phyloP scores from a whole-genome alignment of 2,329 filamentous ascomycete genomes.

The Penicillium sp. region DNA sequence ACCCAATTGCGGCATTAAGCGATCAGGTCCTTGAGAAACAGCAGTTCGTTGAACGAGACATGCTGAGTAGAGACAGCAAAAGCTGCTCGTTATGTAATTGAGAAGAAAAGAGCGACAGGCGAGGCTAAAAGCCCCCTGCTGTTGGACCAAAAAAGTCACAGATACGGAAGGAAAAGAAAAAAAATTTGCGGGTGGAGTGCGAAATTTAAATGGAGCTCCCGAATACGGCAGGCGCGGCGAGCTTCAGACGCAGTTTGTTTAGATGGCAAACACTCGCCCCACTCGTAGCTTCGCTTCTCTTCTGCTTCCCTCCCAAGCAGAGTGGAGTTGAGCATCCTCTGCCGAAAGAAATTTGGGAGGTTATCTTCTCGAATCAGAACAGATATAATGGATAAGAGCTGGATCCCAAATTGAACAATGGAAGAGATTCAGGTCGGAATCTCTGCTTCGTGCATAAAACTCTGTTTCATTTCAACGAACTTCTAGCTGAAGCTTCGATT shows the following conservation, averaged over 20 bases:
- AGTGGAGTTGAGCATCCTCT: not conserved
- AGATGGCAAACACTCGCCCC: slow-evolving; percentile 3
- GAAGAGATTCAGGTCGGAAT: not conserved
- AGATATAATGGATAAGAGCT: too few species aligned
- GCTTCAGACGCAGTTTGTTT: slow-evolving; percentile 22
- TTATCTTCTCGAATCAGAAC: too few species aligned
- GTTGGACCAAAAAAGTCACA: slow-evolving; percentile 13
- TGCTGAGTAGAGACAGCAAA: not conserved
- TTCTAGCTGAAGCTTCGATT: not conserved
- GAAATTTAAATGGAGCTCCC: slow-evolving; percentile 20
- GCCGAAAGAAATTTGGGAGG: too few species aligned
- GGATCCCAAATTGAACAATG: too few species aligned
- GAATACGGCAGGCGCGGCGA: slow-evolving; percentile 15
- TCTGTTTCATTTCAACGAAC: not conserved
- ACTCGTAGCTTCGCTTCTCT: slow-evolving; percentile 1
- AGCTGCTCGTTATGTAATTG: slow-evolving; percentile 2
- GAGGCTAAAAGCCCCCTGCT: slow-evolving; percentile 10
- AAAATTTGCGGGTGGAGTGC: slow-evolving; percentile 26
- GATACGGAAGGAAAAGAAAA: slow-evolving; percentile 14
- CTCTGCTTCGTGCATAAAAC: not conserved
- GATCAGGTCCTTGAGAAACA: not conserved
- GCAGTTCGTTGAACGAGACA: not conserved
- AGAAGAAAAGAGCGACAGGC: not conserved
- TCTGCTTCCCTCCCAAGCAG: not conserved
- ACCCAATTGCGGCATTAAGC: slow-evolving; percentile 16